Evolutionary conservation across 116 monocot genomes (phyloP).

Genomic region (Trichopus zeylanicus): DNA sequence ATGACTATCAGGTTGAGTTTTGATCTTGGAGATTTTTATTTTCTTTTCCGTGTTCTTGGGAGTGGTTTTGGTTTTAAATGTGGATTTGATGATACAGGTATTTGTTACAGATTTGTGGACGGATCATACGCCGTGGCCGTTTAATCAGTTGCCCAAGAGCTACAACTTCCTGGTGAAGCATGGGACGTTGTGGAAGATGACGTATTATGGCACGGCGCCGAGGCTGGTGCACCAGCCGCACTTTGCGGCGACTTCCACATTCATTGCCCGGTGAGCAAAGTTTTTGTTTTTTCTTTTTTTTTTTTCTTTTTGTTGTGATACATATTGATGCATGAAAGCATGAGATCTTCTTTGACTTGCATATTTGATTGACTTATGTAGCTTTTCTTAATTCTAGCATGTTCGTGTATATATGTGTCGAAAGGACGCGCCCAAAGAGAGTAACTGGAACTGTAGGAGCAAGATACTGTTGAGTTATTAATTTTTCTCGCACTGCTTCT

Average conservation of each 20-base stretch:
- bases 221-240: constrained; percentile 83
- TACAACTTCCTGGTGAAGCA: constrained; percentile 98
- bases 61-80: constrained; percentile 3
- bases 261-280: constrained; percentile 78
- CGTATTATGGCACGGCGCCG: constrained; percentile 82
- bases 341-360: no score
- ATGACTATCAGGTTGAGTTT: constrained; percentile 69
- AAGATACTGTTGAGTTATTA: no score
- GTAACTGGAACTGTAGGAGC: no score
- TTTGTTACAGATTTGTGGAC: constrained; percentile 97
- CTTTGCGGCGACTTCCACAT: constrained; percentile 84
- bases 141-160: constrained; percentile 93
- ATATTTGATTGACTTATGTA: not conserved
- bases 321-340: not conserved
- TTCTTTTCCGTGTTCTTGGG: not conserved
- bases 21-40: not conserved
- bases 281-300: no score
- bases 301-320: not conserved
- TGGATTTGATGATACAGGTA: constrained; percentile 45
- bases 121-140: constrained; percentile 98
- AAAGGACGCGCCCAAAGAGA: no score
- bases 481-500: no score
- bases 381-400: not conserved
- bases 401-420: no score
- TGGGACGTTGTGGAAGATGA: constrained; percentile 88